Base-by-base conservation (phyloP, 352 stramenopile genomes). In the Halophytophthora polymorphica region DNA sequence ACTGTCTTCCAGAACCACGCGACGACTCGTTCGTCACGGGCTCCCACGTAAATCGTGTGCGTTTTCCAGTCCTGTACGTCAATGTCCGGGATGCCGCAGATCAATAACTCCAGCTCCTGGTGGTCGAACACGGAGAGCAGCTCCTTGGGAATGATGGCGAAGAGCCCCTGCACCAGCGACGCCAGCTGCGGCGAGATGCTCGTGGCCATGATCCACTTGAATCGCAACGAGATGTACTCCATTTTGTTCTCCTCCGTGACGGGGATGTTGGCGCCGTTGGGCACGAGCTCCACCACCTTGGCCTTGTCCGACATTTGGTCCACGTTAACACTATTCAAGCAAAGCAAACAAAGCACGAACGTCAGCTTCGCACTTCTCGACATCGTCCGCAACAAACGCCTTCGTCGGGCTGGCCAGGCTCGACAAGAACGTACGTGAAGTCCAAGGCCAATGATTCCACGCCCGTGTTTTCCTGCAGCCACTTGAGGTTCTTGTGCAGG, bases 1-100 rank as follows among this genome's bases (percentile, higher is more conserved):
- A 99, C 77, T 38, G 97, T 95, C 54, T 97, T 97, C 97, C 97
- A 99, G 64, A 98, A 99, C 96, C 95, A 99, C 25, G 77, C 66
- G 44, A 98, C 97, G 53, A 97, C 85, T 63, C 95, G 87, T 21
- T 90, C 75, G 45, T 92, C 82, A 36, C 71, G 71, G 53, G 90
- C 77, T 35, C 81, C 84, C 38, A 92, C 80, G 78, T 98, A 98
- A 69, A 98, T 96, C 48, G 97, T 99, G 67, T 99, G 95, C 50
- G 88, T 86, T 61, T 98, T 96, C 73, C 97, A 92, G 69, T 99
- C 95, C 37, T 89, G 61, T 44, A 98, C 83, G 65, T 99, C 95
- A 51, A 99, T 98, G 46, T 98, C 92, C 14, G 96, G 96, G 61
- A 99, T 92, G 19, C 97, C 97, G 44, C 93, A 98, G 52, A 99